Base-by-base conservation (phyloP, 2,329 filamentous ascomycete species). In the Neonectria ditissima region DNA sequence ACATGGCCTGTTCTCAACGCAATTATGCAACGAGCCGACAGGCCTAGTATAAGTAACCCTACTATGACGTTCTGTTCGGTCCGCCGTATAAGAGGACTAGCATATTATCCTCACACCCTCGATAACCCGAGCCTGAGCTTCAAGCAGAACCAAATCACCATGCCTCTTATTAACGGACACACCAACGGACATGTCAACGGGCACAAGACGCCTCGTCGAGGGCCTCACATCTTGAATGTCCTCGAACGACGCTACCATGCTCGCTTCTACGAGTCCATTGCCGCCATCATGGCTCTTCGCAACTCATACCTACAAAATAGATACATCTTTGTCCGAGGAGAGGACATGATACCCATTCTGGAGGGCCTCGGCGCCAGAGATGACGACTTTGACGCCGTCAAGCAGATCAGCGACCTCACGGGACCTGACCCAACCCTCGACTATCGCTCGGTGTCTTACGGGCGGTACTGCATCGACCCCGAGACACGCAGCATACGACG, bases 401-500 rank as follows among this genome's bases (percentile, higher is more conserved):
- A 68, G 57, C 26, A 53, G 10, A 66, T 73, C 59, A 72, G 72
- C 58, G 64, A 73, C 59, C 57, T 65, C 47, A 65, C 71, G 16
- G 54, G 62, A 18, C 55, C 53, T 3, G 73, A 75, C 47, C 72
- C 73, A 22, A 75, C 72, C 4, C 66, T 75, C 18, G 62, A 67
- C 51, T 74, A 66, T 52, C 72, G 73, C 39, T 66, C 61, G 13
- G 60, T 66, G 8, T 68, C 59, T 5, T 70, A 69, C 50, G 72
- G 71, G 10, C 63, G 70, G 20, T 75, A 71, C 60, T 73, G 62
- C 62, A 63, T 73, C 44, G 73, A 75, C 52, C 48, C 63, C 20
- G 66, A 66, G 43, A 67, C 66, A 18, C 45, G 62, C 2, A 67
- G 55, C 41, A 62, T 75, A 37, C 68, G 70, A 4, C 63, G 74